Percentiles rank a stretch among this genome's conserved stretches.
These are phyloP conservation scores for Aspergillus candidus DNA, from an alignment of 2,329 filamentous ascomycete species.

Conservation along the genomic window DNA sequence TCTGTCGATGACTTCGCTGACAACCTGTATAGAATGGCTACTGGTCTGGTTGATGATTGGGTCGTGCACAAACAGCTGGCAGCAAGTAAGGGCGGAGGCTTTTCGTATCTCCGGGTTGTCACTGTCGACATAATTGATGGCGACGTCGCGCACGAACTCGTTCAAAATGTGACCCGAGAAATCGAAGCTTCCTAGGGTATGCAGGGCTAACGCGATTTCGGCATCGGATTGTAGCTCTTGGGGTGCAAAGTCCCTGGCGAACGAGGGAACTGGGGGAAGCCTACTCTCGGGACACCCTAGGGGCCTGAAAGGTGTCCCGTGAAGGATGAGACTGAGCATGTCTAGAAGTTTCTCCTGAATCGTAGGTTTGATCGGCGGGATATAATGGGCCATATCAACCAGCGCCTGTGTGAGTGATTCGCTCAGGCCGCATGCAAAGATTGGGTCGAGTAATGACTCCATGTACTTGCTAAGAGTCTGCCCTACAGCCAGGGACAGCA, in stretches of 20 bases:
- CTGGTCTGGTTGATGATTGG: slow-evolving; percentile 98
- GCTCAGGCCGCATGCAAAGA: slow-evolving; percentile 92
- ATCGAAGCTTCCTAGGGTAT: slow-evolving; percentile 96
- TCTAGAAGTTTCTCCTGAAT: slow-evolving; percentile 93
- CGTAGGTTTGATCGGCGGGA: slow-evolving; percentile 83
- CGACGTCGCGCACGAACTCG: slow-evolving; percentile 96
- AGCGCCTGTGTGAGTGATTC: slow-evolving; percentile 90
- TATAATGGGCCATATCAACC: slow-evolving; percentile 98
- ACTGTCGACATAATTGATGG: slow-evolving; percentile 95
- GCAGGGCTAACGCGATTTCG: slow-evolving; percentile 87
- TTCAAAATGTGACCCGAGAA: slow-evolving; percentile 88
- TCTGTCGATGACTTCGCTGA: slow-evolving; percentile 96
- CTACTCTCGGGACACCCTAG: slow-evolving; percentile 85
- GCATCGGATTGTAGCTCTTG: slow-evolving; percentile 74
- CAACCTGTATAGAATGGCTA: slow-evolving; percentile 92
- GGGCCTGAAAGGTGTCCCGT: slow-evolving; percentile 84
- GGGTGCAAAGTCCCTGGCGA: slow-evolving; percentile 80
- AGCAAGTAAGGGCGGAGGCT: slow-evolving; percentile 92
- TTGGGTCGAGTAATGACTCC: slow-evolving; percentile 88
- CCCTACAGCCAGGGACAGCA: slow-evolving; percentile 88
- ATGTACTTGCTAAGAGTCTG: slow-evolving; percentile 98
- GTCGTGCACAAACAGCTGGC: slow-evolving; percentile 93
- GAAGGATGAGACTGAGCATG: slow-evolving; percentile 89
- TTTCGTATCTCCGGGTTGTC: slow-evolving; percentile 90
- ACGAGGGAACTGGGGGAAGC: slow-evolving; percentile 72